Evolutionary conservation across 2,329 filamentous ascomycete species (phyloP), one percentile per base, ranked within the genome.

Genomic region (Penicillium sp.): DNA sequence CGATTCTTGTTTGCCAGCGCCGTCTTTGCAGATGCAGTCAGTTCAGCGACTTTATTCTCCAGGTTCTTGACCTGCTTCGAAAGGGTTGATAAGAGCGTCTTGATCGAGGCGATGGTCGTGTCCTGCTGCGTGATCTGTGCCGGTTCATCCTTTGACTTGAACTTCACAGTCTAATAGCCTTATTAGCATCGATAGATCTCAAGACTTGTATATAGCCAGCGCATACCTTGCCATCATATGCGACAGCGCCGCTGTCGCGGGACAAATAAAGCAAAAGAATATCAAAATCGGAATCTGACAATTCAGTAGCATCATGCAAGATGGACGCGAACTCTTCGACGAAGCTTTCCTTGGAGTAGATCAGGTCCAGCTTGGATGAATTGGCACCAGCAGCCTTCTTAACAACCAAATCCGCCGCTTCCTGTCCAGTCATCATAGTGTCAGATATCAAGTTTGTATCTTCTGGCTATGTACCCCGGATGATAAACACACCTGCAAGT

Each of bases 21-120:
- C 22, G 84, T 82, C 62, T 89, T 88, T 0, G 92, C 92, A 5
- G 84, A 79, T 12, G 68, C 62, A 52, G 83, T 81, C 2, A 84
- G 77, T 8, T 77, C 73, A 0, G 75, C 71, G 53, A 88, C 81
- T 53, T 82, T 84, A 2, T 76, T 69, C 35, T 83, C 82, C 4
- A 97, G 82, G 31, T 84, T 82, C 2, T 88, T 83, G 52, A 95
- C 82, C 62, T 92, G 89, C 10, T 78, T 79, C 53, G 83, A 84
- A 41, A 98, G 83, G 0, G 87, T 82, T 7, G 83, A 76, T 15
- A 92, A 88, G 61, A 96, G 87, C 20, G 88, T 84, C 62, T 89
- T 88, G 15, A 99, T 82, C 53, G 90, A 89, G 1, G 92, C 92
- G 63, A 97, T 91, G 0, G 91, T 90, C 4, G 82, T 80, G 76